A percentile compares a stretch with the other conserved stretches of the same genome.
Conservation (phyloP, 371 early-diverging fungal species). For the Mycotypha africana region DNA sequence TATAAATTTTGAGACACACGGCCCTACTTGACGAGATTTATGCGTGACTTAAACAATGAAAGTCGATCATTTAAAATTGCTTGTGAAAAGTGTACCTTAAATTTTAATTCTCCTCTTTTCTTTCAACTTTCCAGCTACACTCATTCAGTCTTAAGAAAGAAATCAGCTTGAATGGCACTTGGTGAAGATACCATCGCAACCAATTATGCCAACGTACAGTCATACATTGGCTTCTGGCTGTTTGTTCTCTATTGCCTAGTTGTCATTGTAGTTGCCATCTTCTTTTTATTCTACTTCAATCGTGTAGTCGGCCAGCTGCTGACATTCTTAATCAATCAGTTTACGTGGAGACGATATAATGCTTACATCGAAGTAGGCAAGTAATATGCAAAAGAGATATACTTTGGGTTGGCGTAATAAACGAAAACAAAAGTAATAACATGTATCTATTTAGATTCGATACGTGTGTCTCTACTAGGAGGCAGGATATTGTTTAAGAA, state of each 20-base stretch:
- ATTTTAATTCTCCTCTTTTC: too few relatives aligned
- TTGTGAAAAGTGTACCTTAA: too few relatives aligned
- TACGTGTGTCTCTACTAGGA: conserved; percentile 70
- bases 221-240: conserved; percentile 42
- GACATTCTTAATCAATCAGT: conserved; percentile 61
- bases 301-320: conserved; percentile 61
- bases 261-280: conserved; percentile 65
- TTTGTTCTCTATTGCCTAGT: conserved; percentile 68
- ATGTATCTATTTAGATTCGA: conserved; percentile 50
- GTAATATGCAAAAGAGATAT: too few relatives aligned
- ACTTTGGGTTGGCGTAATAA: too few relatives aligned
- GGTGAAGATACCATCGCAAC: conserved; percentile 1
- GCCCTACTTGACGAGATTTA: too few relatives aligned
- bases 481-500: conserved; percentile 81
- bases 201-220: conserved; percentile 11
- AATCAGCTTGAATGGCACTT: too few relatives aligned
- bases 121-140: too few relatives aligned
- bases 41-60: too few relatives aligned
- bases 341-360: conserved; percentile 66
- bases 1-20: too few relatives aligned
- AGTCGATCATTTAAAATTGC: too few relatives aligned
- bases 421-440: too few relatives aligned
- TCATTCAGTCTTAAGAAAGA: too few relatives aligned
- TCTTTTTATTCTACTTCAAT: conserved; percentile 77
- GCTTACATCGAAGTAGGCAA: conserved; percentile 75